Percentiles rank a stretch among this genome's conserved stretches.
Conservation (phyloP, 176 grass and related monocot species). For the Melocanna baccifera region DNA sequence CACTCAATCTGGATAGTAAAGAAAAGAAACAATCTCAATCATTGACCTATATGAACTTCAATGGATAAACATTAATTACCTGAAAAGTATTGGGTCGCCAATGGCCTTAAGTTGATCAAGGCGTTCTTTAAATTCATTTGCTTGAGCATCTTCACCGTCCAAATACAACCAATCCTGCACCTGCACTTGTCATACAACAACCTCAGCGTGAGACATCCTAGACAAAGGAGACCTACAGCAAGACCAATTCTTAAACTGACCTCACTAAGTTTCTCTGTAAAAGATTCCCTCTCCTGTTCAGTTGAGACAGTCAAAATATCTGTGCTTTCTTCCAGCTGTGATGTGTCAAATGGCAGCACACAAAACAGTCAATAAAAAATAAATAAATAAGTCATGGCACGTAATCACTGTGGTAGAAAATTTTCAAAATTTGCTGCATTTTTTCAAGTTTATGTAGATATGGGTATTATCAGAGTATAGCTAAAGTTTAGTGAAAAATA, state of each 20-base stretch:
- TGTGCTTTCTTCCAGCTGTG: constrained; percentile 79
- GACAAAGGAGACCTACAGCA: constrained; percentile 4
- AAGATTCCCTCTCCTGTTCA: constrained; percentile 81
- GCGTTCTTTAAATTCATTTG: constrained; percentile 81
- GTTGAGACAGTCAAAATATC: constrained; percentile 83
- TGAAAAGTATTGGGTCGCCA: constrained; percentile 91
- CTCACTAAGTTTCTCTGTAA: constrained; percentile 78
- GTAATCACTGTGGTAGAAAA: background rate
- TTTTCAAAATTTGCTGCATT: background rate
- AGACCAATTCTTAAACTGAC: constrained; percentile 39
- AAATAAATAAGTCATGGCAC: constrained; percentile 2
- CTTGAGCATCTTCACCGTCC: constrained; percentile 96
- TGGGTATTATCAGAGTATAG: background rate
- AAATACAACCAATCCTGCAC: constrained; percentile 98
- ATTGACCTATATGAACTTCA: background rate
- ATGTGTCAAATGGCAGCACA: constrained; percentile 23
- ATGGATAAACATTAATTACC: constrained; percentile 43
- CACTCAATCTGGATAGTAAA: constrained; percentile 60
- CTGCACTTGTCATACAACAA: constrained; percentile 43
- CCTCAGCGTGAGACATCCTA: constrained; percentile 6
- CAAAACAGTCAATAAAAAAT: constrained; percentile 30
- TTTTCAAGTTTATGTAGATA: constrained; percentile 14
- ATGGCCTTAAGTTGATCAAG: constrained; percentile 86
- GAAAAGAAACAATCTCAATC: constrained; percentile 16
- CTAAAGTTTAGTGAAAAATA: background rate